Conservation (phyloP, 1,284 basidiomycete species). For the Ceratobasidium theobromae region DNA sequence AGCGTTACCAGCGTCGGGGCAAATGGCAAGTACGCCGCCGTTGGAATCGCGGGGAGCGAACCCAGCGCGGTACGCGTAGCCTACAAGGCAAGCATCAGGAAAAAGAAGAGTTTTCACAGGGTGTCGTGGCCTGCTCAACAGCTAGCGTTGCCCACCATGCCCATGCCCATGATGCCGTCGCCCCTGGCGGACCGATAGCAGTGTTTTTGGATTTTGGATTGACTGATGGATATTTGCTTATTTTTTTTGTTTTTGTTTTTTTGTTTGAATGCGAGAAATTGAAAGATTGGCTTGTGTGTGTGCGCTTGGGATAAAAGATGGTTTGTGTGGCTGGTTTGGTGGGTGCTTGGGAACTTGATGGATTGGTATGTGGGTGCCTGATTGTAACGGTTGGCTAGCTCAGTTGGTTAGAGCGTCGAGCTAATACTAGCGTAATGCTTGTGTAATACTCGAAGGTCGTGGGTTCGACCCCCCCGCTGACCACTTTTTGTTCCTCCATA, state of each 20-base stretch:
- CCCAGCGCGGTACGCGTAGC: conserved; percentile 28
- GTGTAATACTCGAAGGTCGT: not conserved
- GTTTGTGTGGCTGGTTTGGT: no score
- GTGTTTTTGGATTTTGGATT: no score
- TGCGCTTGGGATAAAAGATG: no score
- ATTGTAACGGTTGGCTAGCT: not conserved
- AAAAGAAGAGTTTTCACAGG: conserved; percentile 35
- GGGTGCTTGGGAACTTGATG: no score
- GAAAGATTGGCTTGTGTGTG: no score
- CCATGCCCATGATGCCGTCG: no score
- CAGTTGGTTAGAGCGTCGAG: not conserved
- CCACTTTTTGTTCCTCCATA: no score
- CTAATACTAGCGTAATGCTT: not conserved
- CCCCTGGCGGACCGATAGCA: conserved; percentile 10
- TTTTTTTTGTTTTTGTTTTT: not conserved
- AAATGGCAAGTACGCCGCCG: not conserved
- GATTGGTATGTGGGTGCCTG: no score
- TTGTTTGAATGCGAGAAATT: not conserved
- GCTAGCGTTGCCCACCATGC: not conserved
- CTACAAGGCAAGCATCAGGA: conserved; percentile 32
- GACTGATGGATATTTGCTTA: not conserved
- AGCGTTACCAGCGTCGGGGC: not conserved
- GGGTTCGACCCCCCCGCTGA: not conserved
- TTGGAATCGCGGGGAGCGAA: not conserved
- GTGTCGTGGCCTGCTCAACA: conserved; percentile 22